Base-by-base conservation (phyloP, 306 rosid species). In the Malus sieversii region DNA sequence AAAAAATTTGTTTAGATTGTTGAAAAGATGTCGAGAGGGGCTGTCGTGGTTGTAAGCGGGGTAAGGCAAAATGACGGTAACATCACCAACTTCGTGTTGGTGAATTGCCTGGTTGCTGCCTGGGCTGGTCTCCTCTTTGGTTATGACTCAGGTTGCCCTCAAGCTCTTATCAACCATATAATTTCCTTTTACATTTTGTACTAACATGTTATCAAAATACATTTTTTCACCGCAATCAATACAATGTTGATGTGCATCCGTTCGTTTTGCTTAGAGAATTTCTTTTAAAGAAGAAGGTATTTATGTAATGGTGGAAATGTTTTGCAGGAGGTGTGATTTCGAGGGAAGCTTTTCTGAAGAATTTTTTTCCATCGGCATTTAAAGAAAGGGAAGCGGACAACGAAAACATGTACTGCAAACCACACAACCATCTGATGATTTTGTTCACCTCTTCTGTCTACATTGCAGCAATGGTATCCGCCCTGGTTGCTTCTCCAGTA, bases 71-170 rank as follows among this genome's bases (percentile, higher is more conserved):
- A 86, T 68, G 77, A 63, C 4, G 83, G 85, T 29, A 70, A 33
- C 22, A 57, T 80, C 32, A 82, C 77, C 63, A 23, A 68, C 73
- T 78, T 77, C 46, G 79, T 83, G 30, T 19, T 80, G 6, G 6
- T 75, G 66, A 76, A 78, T 22, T 87, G 91, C 52, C 3, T 69
- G 42, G 84, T 83, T 38, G 91, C 91, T 18, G 83, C 87, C 10
- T 76, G 70, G 80, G 92, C 88, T 0, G 92, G 92, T 71, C 87
- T 88, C 64, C 69, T 88, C 67, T 83, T 83, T 51, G 89, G 89
- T 42, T 86, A 86, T 33, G 89, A 86, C 52, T 77, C 84, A 79
- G 86, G 86, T 82, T 68, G 3, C 25, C 33, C 75, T 71, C 32
- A 12, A 71, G 15, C 18, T 53, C 46, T 29, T 20, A 62, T 29